Evolutionary conservation across 169 alveolate genomes (phyloP).

Genomic region (Besnoitia besnoiti): DNA sequence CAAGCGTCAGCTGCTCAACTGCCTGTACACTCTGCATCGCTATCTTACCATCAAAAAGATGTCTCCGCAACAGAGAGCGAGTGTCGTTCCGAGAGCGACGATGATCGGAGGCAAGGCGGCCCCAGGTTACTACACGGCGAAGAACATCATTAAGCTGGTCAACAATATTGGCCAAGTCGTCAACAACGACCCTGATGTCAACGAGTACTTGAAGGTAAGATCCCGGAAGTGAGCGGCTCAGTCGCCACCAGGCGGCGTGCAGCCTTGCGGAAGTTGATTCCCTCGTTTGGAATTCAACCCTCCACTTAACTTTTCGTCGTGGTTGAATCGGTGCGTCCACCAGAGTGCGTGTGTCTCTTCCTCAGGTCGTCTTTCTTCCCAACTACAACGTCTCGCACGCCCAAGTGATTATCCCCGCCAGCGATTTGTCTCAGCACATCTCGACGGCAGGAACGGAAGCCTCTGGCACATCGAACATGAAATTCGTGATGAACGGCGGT

Average conservation of each 20-base stretch:
- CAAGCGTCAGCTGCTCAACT: constrained; percentile 91
- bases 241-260: too few species aligned
- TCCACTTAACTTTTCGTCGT: too few species aligned
- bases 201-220: constrained; percentile 83
- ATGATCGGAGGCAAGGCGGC: constrained; percentile 96
- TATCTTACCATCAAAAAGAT: constrained; percentile 64
- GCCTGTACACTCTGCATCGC: constrained; percentile 90
- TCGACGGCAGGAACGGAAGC: constrained; percentile 97
- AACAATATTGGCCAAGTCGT: constrained; percentile 85
- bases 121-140: constrained; percentile 91
- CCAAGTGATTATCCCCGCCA: constrained; percentile 90
- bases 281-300: not conserved
- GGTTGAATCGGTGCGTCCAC: too few species aligned
- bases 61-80: constrained; percentile 82
- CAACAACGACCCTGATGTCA: constrained; percentile 91
- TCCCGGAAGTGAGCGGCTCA: not conserved
- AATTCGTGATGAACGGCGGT: constrained; percentile 95
- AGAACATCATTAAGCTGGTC: constrained; percentile 91
- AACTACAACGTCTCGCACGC: constrained; percentile 94
- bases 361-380: constrained; percentile 86
- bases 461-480: constrained; percentile 95
- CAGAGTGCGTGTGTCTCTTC: too few species aligned
- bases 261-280: too few species aligned
- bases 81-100: constrained; percentile 86
- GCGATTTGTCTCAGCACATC: constrained; percentile 93